Percentiles rank a stretch among this genome's conserved stretches.
Evolutionary conservation across 305 asterid species (phyloP).

Genomic region (Fraxinus paxiana): DNA sequence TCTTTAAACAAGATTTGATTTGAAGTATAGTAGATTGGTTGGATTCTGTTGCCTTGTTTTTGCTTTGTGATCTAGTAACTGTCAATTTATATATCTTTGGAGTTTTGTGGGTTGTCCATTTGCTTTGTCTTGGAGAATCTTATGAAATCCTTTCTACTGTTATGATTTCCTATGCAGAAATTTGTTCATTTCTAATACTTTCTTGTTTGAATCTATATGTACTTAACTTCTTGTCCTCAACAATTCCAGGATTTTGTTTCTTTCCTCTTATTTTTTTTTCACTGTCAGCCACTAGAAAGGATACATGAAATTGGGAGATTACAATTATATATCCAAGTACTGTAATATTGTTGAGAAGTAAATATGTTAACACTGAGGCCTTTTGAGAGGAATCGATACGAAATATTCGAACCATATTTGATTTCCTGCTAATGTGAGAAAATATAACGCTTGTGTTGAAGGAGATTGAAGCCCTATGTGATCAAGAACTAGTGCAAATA

Average conservation of each 20-base stretch:
- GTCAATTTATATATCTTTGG: slow-evolving; percentile 45
- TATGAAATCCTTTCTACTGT: slow-evolving; percentile 30
- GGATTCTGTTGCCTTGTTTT: slow-evolving; percentile 33
- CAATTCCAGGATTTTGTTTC: slow-evolving; percentile 24
- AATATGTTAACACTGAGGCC: background rate
- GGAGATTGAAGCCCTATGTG: background rate
- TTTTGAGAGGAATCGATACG: background rate
- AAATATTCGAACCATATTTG: background rate
- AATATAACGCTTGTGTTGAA: background rate
- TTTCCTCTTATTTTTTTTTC: slow-evolving; percentile 3
- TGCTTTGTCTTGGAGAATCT: slow-evolving; percentile 48
- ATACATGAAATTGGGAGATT: background rate
- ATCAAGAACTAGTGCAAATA: background rate
- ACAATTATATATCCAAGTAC: background rate
- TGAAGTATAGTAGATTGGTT: slow-evolving; percentile 33
- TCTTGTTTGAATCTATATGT: slow-evolving; percentile 36
- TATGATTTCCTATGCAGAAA: slow-evolving; percentile 31
- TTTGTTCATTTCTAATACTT: slow-evolving; percentile 35
- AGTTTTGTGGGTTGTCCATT: slow-evolving; percentile 43
- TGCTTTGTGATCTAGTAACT: slow-evolving; percentile 31
- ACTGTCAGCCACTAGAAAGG: slow-evolving; percentile 13
- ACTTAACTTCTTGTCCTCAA: slow-evolving; percentile 28
- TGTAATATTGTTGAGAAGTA: background rate
- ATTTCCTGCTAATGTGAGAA: background rate
- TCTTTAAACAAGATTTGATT: slow-evolving; percentile 22